Base-by-base conservation (phyloP, 805 yeast species). In the Kockiozyma suomiensis region DNA sequence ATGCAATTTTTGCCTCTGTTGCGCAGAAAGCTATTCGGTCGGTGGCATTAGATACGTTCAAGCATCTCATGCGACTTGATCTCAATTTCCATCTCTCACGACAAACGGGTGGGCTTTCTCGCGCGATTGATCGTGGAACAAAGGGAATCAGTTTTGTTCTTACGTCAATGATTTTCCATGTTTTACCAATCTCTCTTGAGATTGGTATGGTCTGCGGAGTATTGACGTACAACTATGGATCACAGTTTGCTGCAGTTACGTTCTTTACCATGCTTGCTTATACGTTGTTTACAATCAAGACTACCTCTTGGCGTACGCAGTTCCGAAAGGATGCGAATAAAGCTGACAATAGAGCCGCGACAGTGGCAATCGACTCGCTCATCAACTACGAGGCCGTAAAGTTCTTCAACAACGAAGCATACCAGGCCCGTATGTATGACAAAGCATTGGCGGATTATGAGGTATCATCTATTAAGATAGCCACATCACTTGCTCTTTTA, bases 101-200 rank as follows among this genome's bases (percentile, higher is more conserved):
- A 67, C 98, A 94, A 73, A 94, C 99, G 0, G 99, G 99, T 66
- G 98, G 97, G 0, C 75, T 94, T 35, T 93, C 97, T 0, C 79
- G 99, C 62, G 98, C 98, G 1, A 94, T 94, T 69, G 99, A 94
- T 70, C 80, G 99, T 65, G 99, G 99, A 73, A 93, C 98, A 0
- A 93, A 94, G 69, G 99, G 99, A 77, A 93, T 94, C 55, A 86
- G 96, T 12, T 92, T 88, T 68, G 97, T 94, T 4, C 77, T 94
- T 49, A 85, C 89, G 38, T 97, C 98, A 1, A 89, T 93, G 96
- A 97, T 94, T n/a, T 93, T 94, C 78, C 98, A 94, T 72, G 92
- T 94, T 38, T 78, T 93, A 35, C 99, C 99, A 7, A 88, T 93
- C 42, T 81, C 96, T 2, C 88, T 94, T 71, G 99, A 94, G 73